Evolutionary conservation across 257 asterid species (phyloP).

Genomic region (Echites panduratus): DNA sequence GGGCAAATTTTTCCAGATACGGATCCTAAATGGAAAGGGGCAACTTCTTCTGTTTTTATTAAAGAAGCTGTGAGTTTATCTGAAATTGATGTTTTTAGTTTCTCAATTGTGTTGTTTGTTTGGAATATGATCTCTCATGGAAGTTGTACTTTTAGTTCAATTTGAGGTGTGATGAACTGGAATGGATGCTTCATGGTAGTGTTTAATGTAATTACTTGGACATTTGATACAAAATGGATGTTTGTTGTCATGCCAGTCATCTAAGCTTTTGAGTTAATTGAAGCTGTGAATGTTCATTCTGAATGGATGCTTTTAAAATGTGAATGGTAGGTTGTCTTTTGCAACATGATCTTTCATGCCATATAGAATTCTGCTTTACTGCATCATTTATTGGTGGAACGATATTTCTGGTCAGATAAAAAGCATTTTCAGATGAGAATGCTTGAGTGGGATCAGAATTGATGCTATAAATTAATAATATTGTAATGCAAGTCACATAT

Average conservation of each 20-base stretch:
- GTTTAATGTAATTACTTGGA: background rate
- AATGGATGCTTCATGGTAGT: background rate
- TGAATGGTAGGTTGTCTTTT: background rate
- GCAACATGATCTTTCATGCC: background rate
- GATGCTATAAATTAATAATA: background rate
- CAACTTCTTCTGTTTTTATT: slow-evolving; percentile 77
- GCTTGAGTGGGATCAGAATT: background rate
- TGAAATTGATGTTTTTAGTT: background rate
- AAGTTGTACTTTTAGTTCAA: background rate
- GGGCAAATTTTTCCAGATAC: slow-evolving; percentile 95
- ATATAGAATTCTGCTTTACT: background rate
- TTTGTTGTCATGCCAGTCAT: background rate
- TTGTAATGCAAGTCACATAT: background rate
- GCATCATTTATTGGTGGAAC: too few relatives aligned
- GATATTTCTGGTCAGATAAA: background rate
- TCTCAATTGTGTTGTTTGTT: background rate
- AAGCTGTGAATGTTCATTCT: background rate
- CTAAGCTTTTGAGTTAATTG: background rate
- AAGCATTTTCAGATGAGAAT: background rate
- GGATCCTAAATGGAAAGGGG: slow-evolving; percentile 98
- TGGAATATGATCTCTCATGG: background rate
- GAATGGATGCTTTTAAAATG: background rate
- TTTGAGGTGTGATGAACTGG: background rate
- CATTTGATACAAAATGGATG: background rate
- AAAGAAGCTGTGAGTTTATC: slow-evolving; percentile 66